Base-by-base conservation (phyloP, 352 stramenopile species). In the Phytophthora aleatoria region DNA sequence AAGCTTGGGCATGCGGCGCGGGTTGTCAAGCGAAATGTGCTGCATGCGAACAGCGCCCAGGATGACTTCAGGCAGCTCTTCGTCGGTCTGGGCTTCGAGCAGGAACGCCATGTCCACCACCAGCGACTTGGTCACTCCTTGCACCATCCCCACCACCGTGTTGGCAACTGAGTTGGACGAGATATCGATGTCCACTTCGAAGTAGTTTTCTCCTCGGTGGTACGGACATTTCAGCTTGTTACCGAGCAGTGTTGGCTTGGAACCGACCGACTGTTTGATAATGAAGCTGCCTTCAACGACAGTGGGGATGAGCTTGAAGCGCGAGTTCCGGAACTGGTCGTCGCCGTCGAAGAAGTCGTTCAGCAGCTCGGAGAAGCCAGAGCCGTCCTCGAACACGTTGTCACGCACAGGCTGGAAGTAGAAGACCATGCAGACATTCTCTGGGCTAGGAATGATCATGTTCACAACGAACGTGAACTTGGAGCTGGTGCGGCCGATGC, bases 251-350 rank as follows among this genome's bases (percentile, higher is more conserved):
- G 95, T 96, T 10, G 97, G 97, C 60, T 97, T 99, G 20, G 87
- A 97, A 9, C 96, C 96, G 27, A 99, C 95, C 27, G 93, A 89
- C 63, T 98, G 94, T 45, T 96, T 90, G 38, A 99, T 97, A 53
- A 99, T 94, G 67, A 98, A 99, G 76, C 97, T 98, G 10, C 96
- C 96, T 67, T 99, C 94, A 5, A 98, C 90, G 57, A 99, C 82
- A 7, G 88, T 96, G 26, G 97, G 97, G 67, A 99, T 99, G 50
- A 99, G 77, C 81, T 99, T 99, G 80, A 99, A 99, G 12, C 96
- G 95, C 45, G 90, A 94, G 73, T 99, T 97, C 28, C 97, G 90
- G 70, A 98, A 98, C 49, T 81, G 68, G 72, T 99, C 96, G 67
- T 97, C 91, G 50, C 94, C 96, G 74, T 98, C 97, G 27, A 97